Percentiles rank a stretch among this genome's conserved stretches.
These are phyloP conservation scores for Lentinus polychrous DNA, from an alignment of 1,284 basidiomycete genomes.

Conservation along the genomic window DNA sequence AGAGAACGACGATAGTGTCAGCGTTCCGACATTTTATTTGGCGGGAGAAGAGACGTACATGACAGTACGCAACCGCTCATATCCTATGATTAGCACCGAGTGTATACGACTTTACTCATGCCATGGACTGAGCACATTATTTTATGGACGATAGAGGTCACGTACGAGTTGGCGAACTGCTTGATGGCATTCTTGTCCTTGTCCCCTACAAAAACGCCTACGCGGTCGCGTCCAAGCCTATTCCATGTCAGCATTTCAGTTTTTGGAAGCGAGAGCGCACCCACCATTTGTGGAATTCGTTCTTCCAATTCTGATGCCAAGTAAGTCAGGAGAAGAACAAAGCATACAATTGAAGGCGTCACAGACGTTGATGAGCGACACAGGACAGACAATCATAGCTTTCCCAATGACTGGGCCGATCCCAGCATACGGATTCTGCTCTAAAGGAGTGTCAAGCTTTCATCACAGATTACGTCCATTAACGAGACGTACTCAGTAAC, in stretches of 20 bases:
- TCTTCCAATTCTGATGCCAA: slow-evolving; percentile 79
- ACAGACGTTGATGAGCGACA: slow-evolving; percentile 78
- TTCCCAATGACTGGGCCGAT: slow-evolving; percentile 62
- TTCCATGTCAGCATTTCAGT: neutral
- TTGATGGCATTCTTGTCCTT: slow-evolving; percentile 67
- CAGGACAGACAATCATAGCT: slow-evolving; percentile 90
- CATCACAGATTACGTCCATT: neutral
- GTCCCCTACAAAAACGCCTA: slow-evolving; percentile 78
- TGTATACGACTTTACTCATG: slow-evolving; percentile 52
- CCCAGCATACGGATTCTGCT: slow-evolving; percentile 78
- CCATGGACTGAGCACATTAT: neutral
- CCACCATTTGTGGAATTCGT: slow-evolving; percentile 92
- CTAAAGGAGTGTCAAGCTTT: slow-evolving; percentile 29
- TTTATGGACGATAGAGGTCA: neutral
- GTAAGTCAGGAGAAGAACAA: neutral
- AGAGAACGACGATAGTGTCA: neutral
- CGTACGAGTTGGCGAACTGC: slow-evolving; percentile 71
- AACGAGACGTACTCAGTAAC: slow-evolving; percentile 59
- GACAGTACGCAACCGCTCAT: slow-evolving; percentile 82
- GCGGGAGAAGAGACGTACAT: slow-evolving; percentile 43
- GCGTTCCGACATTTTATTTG: slow-evolving; percentile 3
- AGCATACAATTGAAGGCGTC: neutral
- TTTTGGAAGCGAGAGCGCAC: slow-evolving; percentile 16
- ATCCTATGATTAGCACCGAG: slow-evolving; percentile 91
- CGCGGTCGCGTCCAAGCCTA: slow-evolving; percentile 73